Base-by-base conservation (phyloP, 2,329 filamentous ascomycete species). In the Sordariomycetes sp. region DNA sequence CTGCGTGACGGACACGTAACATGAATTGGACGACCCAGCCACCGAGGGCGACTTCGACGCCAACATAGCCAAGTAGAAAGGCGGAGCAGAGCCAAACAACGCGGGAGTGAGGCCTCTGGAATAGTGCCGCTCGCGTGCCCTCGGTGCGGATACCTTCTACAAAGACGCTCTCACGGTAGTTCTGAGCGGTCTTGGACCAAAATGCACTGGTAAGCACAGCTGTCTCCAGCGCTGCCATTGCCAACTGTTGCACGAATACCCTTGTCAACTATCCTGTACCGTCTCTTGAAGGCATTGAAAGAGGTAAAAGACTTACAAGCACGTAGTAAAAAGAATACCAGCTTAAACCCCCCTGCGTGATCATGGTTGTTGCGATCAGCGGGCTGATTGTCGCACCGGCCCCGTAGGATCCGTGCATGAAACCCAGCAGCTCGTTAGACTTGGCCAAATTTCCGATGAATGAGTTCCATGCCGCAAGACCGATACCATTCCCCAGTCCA, bases 1-100 rank as follows among this genome's bases (percentile, higher is more conserved):
- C 69, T 4, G 79, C 84, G 23, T 79, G 55, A 11, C 87, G 73
- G 17, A 86, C 78, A 15, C 72, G 65, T n/a, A 88, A 75, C 84
- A 94, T 93, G 52, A 94, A 93, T 1, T 79, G 80, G 32, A 32
- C 25, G 29, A 93, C 80, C 85, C 85, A 90, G 11, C 85, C 61
- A 10, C 81, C 80, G 3, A 87, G 62, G 1, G 75, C 75, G 39
- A 86, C 81, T 57, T 94, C 86, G 6, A 75, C 69, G 5, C 86
- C 86, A 1, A 90, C 79, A 47, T 93, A 93, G 8, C 76, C 75
- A 4, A 93, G 68, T 11, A 93, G 60, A 51, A 93, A 93, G 3
- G 81, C 39, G 3, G 84, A 70, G 28, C 75, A 65, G n/a, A 86
- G 62, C 82, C 83, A 88, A 3, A 81, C 81, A 4, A 83, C 20